phyloP scores from a whole-genome alignment of 2,329 filamentous ascomycete species.

The Fusarium sp. region DNA sequence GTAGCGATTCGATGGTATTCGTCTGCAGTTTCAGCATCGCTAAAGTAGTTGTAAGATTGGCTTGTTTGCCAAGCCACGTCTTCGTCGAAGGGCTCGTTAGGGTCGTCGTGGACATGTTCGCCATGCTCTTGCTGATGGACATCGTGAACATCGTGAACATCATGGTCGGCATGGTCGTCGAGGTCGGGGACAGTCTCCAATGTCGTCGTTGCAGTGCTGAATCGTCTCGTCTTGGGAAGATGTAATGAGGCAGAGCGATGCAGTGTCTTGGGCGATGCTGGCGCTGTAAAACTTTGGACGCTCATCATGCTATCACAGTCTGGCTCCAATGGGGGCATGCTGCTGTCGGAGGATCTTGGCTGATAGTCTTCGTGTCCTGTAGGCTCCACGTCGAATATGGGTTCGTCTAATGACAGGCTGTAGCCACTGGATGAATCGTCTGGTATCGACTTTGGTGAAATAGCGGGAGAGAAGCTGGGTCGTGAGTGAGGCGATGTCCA shows the following conservation, averaged over 20 bases:
- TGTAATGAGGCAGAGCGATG: slow-evolving; percentile 25
- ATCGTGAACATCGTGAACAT: slow-evolving; percentile 4
- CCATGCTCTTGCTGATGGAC: slow-evolving; percentile 3
- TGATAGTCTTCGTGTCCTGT: slow-evolving; percentile 23
- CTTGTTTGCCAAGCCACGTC: slow-evolving; percentile 28
- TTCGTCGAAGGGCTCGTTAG: slow-evolving; percentile 26
- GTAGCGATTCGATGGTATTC: slow-evolving; percentile 53
- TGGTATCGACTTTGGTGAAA: slow-evolving; percentile 30
- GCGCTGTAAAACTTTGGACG: slow-evolving; percentile 36
- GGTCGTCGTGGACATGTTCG: slow-evolving; percentile 6
- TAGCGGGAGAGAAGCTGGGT: slow-evolving; percentile 28
- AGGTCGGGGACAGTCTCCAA: slow-evolving; percentile 22
- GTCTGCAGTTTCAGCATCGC: slow-evolving; percentile 47
- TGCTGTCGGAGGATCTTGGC: slow-evolving; percentile 30
- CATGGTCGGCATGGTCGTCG: slow-evolving; percentile 6
- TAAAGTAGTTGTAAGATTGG: slow-evolving; percentile 44
- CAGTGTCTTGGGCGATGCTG: slow-evolving; percentile 29
- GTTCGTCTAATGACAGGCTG: slow-evolving; percentile 35
- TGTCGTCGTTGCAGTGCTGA: slow-evolving; percentile 15
- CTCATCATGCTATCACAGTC: slow-evolving; percentile 42
- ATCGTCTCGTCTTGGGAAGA: slow-evolving; percentile 30
- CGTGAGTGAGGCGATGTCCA: slow-evolving; percentile 22
- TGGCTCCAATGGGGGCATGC: slow-evolving; percentile 41
- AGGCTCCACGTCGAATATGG: slow-evolving; percentile 39
- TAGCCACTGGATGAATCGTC: slow-evolving; percentile 42